A percentile compares a stretch with the other conserved stretches of the same genome.
These are phyloP conservation scores for Ceratocystis colombiana DNA, from an alignment of 2,329 filamentous ascomycete species.

Conservation along the genomic window DNA sequence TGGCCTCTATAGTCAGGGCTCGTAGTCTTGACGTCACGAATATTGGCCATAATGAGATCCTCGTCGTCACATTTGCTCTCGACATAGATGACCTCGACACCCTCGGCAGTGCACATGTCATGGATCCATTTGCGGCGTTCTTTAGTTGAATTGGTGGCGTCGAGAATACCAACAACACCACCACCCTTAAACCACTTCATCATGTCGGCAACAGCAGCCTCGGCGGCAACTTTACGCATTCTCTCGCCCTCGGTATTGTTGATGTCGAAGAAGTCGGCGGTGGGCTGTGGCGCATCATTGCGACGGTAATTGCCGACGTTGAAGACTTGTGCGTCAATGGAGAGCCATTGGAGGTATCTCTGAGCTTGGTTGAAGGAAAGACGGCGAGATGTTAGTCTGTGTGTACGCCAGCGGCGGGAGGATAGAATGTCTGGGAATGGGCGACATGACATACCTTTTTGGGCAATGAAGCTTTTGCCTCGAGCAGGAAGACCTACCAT, in stretches of 20 bases:
- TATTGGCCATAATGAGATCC: slow-evolving; percentile 94
- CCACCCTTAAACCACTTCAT: slow-evolving; percentile 72
- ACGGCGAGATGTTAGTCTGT: slow-evolving; percentile 13
- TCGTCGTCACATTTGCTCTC: slow-evolving; percentile 97
- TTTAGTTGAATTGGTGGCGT: slow-evolving; percentile 95
- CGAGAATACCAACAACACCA: slow-evolving; percentile 84
- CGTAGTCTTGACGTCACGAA: slow-evolving; percentile 92
- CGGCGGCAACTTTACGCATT: slow-evolving; percentile 74
- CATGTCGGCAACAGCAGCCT: slow-evolving; percentile 91
- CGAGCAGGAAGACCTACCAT: slow-evolving; percentile 96
- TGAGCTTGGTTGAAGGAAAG: slow-evolving; percentile 52
- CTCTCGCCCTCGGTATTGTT: slow-evolving; percentile 84
- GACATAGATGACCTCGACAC: slow-evolving; percentile 86
- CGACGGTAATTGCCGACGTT: slow-evolving; percentile 96
- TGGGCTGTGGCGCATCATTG: slow-evolving; percentile 76
- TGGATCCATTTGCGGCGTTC: slow-evolving; percentile 82
- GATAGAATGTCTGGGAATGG: not conserved
- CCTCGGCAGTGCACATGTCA: slow-evolving; percentile 62
- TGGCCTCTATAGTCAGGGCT: slow-evolving; percentile 91
- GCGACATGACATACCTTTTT: slow-evolving; percentile 60
- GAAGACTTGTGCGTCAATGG: slow-evolving; percentile 86
- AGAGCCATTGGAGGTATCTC: slow-evolving; percentile 93
- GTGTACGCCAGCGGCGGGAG: not conserved
- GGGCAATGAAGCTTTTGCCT: slow-evolving; percentile 94
- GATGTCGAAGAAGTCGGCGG: slow-evolving; percentile 90